Evolutionary conservation across 495 filamentous ascomycete species (phyloP), one percentile per base, ranked within the genome.

Genomic region (Penicillium taxi): DNA sequence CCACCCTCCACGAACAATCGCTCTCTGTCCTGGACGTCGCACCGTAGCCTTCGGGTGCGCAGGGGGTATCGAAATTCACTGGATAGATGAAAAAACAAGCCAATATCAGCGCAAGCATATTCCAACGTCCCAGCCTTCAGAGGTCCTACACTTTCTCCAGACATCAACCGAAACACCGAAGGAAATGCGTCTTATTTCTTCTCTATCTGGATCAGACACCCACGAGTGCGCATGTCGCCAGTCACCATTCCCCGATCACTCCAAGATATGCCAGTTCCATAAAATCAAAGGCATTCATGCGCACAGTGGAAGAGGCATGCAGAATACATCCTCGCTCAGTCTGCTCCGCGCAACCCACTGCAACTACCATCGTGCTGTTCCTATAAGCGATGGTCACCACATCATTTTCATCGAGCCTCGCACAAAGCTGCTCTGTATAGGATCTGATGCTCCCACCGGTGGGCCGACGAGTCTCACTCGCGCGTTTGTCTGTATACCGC

Each of bases 1-100:
- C 37, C 75, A 84, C 40, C 75, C 75, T 13, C 81, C 82, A 4
- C 70, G 72, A 35, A 80, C 74, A 8, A 72, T 86, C 4, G 76
- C 82, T 1, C 73, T 87, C 32, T 84, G 76, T 40, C 82, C 82
- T 8, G 74, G 77, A 20, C 69, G 78, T 20, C 70, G 71, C 13
- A 82, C 78, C 47, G 73, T 84, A 9, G 82, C 81, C 2, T 86
- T 85, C 61, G 82, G 82, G 12, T 84, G 75, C 32, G 65, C 68
- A 15, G 63, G 67, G 6, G 79, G 82, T 6, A 77, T 86, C 26
- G 80, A 87, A 44, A 56, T 87, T 6, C 79, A 83, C 44, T 86
- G 82, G 80, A 61, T 82, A 17, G 80, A 84, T 49, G 73, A 74
- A 26, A 45, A 70, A 18, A 80, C 70, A 3, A 70, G 74, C 1